Percentiles rank a stretch among this genome's conserved stretches.
Conservation (phyloP, 768 basidiomycete species). For the Podaxis mareebaensis region DNA sequence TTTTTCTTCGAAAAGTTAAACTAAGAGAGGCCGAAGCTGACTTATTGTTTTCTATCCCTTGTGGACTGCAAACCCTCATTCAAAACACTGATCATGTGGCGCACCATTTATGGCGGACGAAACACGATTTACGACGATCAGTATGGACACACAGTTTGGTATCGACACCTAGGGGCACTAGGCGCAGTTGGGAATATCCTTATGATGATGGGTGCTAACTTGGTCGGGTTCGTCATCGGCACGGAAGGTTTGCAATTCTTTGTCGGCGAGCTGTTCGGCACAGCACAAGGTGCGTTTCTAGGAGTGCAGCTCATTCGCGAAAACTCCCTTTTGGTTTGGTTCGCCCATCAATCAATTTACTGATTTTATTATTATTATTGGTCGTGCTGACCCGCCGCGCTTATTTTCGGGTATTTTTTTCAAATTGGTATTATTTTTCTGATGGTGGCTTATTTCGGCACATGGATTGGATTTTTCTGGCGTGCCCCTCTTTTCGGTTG, state of each 20-base stretch:
- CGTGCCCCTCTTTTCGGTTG: background rate
- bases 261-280: slow-evolving; percentile 58
- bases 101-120: background rate
- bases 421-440: background rate
- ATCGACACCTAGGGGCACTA: slow-evolving; percentile 78
- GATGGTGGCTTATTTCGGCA: background rate
- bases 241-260: slow-evolving; percentile 77
- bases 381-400: background rate
- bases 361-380: slow-evolving; percentile 4
- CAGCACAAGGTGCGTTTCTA: slow-evolving; percentile 54
- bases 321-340: slow-evolving; percentile 9
- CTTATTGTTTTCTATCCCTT: background rate
- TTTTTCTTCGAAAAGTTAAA: background rate
- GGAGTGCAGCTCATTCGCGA: background rate
- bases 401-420: background rate
- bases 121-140: slow-evolving; percentile 29
- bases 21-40: background rate
- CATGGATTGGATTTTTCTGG: background rate
- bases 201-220: slow-evolving; percentile 90
- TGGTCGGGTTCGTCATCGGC: slow-evolving; percentile 94
- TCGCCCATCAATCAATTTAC: background rate
- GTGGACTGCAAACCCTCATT: background rate
- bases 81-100: background rate
- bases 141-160: slow-evolving; percentile 76
- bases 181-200: slow-evolving; percentile 85